Evolutionary conservation across 139 green algal species (phyloP), one percentile per base, ranked within the genome.

Genomic region (Mychonastes homosphaera): DNA sequence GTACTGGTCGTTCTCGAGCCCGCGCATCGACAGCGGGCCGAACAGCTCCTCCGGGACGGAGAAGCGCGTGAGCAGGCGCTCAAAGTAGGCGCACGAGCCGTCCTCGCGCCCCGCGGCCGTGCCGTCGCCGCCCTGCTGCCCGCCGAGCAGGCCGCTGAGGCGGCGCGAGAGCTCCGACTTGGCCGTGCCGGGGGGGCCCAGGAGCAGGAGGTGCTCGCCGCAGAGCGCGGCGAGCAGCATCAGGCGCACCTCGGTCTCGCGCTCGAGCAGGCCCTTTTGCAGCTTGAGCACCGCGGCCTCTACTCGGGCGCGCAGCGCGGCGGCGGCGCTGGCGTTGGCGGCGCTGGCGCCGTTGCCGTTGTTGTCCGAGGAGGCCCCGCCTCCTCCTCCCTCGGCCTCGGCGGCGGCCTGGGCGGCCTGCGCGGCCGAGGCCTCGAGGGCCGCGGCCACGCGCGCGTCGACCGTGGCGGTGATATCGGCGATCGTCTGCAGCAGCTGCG

Each of bases 41-140:
- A 96, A 96, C 40, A 96, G 71, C 75, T 96, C 88, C 72, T 96
- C 89, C 13, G 89, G 89, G 10, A 96, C 89, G 24, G 81, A 90
- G 68, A 96, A 96, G n/a, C 89, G 73, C 12, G 89, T 96, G 30
- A 96, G 79, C 50, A 96, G 76, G 24, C 89, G 75, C 74, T 96
- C 89, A 74, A 96, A 96, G 64, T 88, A 96, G 16, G 41, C 63
- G n/a, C n/a, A n/a, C n/a, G n/a, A n/a, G n/a, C n/a, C n/a, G n/a
- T n/a, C n/a, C n/a, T n/a, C n/a, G n/a, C n/a, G n/a, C n/a, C n/a
- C n/a, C n/a, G n/a, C n/a, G n/a, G n/a, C n/a, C n/a, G n/a, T n/a
- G n/a, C n/a, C n/a, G n/a, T n/a, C n/a, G n/a, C n/a, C n/a, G n/a
- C n/a, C n/a, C n/a, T n/a, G n/a, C n/a, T n/a, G n/a, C 19, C 81